Evolutionary conservation across 164 flowering plant genomes (phyloP).

Genomic region (Berberis vulgaris): DNA sequence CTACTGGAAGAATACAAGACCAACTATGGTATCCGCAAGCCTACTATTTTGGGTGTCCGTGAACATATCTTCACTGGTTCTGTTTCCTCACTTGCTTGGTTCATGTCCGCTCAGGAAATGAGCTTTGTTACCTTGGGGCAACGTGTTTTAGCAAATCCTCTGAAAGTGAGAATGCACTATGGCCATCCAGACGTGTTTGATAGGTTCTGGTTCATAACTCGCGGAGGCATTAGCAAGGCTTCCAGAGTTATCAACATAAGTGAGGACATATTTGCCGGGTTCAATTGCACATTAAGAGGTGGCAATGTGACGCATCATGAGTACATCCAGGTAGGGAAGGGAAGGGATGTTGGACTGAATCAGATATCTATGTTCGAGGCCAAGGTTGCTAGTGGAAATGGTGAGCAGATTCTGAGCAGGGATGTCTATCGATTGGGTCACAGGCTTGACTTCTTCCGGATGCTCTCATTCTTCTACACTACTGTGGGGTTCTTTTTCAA

Average conservation of each 20-base stretch:
- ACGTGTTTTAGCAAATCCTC: slow-evolving; percentile 89
- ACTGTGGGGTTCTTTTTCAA: slow-evolving; percentile 78
- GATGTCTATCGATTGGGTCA: slow-evolving; percentile 91
- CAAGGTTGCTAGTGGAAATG: slow-evolving; percentile 95
- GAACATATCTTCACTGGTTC: slow-evolving; percentile 90
- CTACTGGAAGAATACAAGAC: slow-evolving; percentile 67
- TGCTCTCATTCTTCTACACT: slow-evolving; percentile 83
- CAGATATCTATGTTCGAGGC: slow-evolving; percentile 98
- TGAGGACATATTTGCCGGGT: slow-evolving; percentile 96
- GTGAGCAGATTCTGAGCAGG: slow-evolving; percentile 88
- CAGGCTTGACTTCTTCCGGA: slow-evolving; percentile 83
- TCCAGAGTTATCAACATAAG: slow-evolving; percentile 86
- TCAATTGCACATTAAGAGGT: slow-evolving; percentile 86
- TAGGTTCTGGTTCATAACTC: slow-evolving; percentile 78
- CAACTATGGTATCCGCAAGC: slow-evolving; percentile 68
- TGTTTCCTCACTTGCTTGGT: slow-evolving; percentile 95
- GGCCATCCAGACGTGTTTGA: slow-evolving; percentile 99
- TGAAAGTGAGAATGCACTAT: slow-evolving; percentile 92
- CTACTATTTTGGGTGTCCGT: slow-evolving; percentile 90
- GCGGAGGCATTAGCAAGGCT: slow-evolving; percentile 97
- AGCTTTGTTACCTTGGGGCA: slow-evolving; percentile 94
- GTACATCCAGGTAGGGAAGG: slow-evolving; percentile 95
- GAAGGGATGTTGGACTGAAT: slow-evolving; percentile 93
- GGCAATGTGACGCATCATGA: slow-evolving; percentile 99
- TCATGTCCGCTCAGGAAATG: slow-evolving; percentile 96